These are phyloP conservation scores for Spatholobus suberectus DNA, from an alignment of 306 rosid genomes.

Conservation along the genomic window DNA sequence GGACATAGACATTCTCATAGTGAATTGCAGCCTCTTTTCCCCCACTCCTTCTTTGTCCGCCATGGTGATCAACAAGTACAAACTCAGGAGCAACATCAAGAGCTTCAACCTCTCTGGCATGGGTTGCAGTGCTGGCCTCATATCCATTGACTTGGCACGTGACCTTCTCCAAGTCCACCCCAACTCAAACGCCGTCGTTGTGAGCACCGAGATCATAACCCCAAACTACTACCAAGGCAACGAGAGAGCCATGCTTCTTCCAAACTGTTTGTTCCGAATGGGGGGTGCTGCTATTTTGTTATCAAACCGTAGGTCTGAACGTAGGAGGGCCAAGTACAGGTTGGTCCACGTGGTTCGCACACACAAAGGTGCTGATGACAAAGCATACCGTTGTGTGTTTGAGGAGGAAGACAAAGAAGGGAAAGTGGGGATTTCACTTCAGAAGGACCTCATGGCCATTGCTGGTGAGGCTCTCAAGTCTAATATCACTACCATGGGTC, in stretches of 20 bases:
- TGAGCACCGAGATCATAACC: constrained; percentile 90
- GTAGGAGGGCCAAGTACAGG: constrained; percentile 71
- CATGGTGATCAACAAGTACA: constrained; percentile 90
- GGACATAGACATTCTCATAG: constrained; percentile 82
- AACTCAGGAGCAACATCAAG: constrained; percentile 75
- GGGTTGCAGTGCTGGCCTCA: constrained; percentile 95
- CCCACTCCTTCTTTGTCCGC: constrained; percentile 93
- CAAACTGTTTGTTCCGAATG: constrained; percentile 93
- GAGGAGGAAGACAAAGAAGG: constrained; percentile 89
- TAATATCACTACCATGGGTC: constrained; percentile 93
- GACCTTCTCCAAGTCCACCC: constrained; percentile 95
- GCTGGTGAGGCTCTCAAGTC: constrained; percentile 97
- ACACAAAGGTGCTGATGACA: constrained; percentile 85
- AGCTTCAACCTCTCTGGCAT: constrained; percentile 94
- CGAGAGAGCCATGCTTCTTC: constrained; percentile 94
- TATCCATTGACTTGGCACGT: constrained; percentile 86
- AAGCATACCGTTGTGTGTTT: constrained; percentile 77
- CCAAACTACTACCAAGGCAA: constrained; percentile 94
- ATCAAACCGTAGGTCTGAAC: constrained; percentile 65
- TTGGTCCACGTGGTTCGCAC: constrained; percentile 84
- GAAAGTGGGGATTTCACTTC: constrained; percentile 79
- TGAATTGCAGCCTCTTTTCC: constrained; percentile 85
- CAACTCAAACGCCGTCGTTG: constrained; percentile 80
- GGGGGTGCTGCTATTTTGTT: constrained; percentile 91
- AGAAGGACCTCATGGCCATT: constrained; percentile 94